These are phyloP conservation scores for Huntiella omanensis DNA, from an alignment of 2,329 filamentous ascomycete species.

Conservation along the genomic window DNA sequence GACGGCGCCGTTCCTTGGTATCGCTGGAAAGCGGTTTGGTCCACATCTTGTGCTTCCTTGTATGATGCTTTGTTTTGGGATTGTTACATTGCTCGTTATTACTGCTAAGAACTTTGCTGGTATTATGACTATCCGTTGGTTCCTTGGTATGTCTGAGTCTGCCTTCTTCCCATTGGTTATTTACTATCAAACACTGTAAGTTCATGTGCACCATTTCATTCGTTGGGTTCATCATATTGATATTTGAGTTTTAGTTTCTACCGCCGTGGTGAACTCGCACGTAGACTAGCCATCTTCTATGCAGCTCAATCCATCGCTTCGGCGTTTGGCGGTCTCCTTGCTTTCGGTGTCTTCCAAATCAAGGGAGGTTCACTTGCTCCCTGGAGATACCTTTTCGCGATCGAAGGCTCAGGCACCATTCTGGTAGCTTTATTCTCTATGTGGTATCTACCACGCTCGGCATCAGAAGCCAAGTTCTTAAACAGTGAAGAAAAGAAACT, in stretches of 20 bases:
- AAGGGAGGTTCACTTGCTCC: slow-evolving; percentile 18
- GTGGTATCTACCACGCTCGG: slow-evolving; percentile 48
- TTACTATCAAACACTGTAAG: slow-evolving; percentile 26
- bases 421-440: slow-evolving; percentile 44
- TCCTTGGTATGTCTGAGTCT: slow-evolving; percentile 35
- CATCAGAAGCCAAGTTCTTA: slow-evolving; percentile 46
- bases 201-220: background rate
- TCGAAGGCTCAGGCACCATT: slow-evolving; percentile 38
- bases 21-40: slow-evolving; percentile 53
- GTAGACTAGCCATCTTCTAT: slow-evolving; percentile 47
- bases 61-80: slow-evolving; percentile 56
- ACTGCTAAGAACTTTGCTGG: slow-evolving; percentile 30
- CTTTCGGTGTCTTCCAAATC: slow-evolving; percentile 31
- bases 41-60: slow-evolving; percentile 46
- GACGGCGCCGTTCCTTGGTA: slow-evolving; percentile 37
- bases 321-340: slow-evolving; percentile 28
- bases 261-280: slow-evolving; percentile 25
- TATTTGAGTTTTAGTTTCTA: slow-evolving; percentile 28
- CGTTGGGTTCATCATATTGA: slow-evolving; percentile 11
- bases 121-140: slow-evolving; percentile 29
- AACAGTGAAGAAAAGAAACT: slow-evolving; percentile 45
- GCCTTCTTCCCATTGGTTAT: slow-evolving; percentile 36
- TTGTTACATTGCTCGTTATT: slow-evolving; percentile 40
- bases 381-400: slow-evolving; percentile 34
- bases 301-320: slow-evolving; percentile 57